Evolutionary conservation across 176 grass and related monocot species (phyloP), one percentile per base, ranked within the genome.

Genomic region (Carex kokanica): DNA sequence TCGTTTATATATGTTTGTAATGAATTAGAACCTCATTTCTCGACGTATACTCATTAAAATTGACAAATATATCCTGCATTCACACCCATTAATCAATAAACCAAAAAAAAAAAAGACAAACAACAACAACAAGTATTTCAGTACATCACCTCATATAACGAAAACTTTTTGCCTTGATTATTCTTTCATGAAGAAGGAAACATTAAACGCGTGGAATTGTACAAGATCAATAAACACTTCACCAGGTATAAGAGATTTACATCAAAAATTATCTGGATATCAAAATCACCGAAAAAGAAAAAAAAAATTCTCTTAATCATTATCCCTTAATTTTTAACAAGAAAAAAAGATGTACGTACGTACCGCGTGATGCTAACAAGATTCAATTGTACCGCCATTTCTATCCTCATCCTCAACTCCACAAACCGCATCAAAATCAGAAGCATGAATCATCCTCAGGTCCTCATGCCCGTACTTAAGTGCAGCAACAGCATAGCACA

Each of bases 401-500:
- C 36, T 54, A 21, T 8, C 59, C 0, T 11, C 78, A 3, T 38
- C 69, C 2, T 23, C 82, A 0, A 69, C 5, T 0, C 60, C 84
- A 51, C 34, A 55, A 71, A 91, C 38, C 0, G 79, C 84, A 27
- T 56, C 83, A 29, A 81, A 81, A 3, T 89, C 86, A 20, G 5
- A 56, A 9, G 12, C 81, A 5, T 87, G 86, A 75, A 87, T 78
- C 69, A 15, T 59, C 12, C 6, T 64, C 15, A 91, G 83, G 24
- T 95, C 93, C 10, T 81, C 85, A 41, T 87, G 83, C 0, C 89
- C 96, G 9, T 79, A 83, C 83, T 59, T 83, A 0, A 84, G 66
- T 0, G 82, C 93, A 5, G 91, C 91, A 7, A 90, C 24, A 3
- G 77, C 91, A 25, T 93, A 99, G 55, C 87, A 87, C 0, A 3